phyloP scores from a whole-genome alignment of 176 grass and related monocot species.

The Secale cereale region DNA sequence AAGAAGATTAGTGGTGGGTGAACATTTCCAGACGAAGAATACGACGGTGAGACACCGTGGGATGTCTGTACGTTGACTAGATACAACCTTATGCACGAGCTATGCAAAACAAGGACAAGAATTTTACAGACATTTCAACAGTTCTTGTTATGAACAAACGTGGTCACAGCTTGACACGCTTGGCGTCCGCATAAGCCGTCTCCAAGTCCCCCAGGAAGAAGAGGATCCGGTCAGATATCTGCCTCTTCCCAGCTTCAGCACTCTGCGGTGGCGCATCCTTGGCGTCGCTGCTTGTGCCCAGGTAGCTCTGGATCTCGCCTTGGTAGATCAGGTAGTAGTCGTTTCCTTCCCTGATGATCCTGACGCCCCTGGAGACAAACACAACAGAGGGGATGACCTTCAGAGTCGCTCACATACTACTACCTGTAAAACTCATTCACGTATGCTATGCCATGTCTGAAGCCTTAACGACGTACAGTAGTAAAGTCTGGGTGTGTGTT shows the following conservation, averaged over 20 bases:
- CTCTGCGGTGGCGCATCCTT: not conserved
- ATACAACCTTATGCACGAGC: constrained; percentile 10
- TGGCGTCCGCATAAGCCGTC: constrained; percentile 62
- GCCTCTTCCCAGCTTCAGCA: constrained; percentile 4
- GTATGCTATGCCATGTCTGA: not conserved
- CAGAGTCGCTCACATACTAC: too few relatives aligned
- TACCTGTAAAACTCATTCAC: not conserved
- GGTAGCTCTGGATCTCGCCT: constrained; percentile 74
- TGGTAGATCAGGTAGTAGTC: constrained; percentile 88
- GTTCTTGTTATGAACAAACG: not conserved
- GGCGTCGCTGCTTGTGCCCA: constrained; percentile 25
- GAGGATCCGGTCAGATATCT: constrained; percentile 63
- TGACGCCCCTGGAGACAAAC: constrained; percentile 54
- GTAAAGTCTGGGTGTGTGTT: not conserved
- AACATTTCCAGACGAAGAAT: not conserved
- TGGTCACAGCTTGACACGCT: constrained; percentile 41
- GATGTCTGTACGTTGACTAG: not conserved
- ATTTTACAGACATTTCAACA: not conserved
- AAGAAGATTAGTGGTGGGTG: not conserved
- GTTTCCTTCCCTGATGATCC: constrained; percentile 76
- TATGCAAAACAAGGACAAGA: not conserved
- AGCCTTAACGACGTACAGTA: not conserved
- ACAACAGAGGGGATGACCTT: not conserved
- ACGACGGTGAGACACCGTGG: not conserved
- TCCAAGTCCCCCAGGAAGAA: constrained; percentile 95